Evolutionary conservation across 2,329 filamentous ascomycete genomes (phyloP), one percentile per base, ranked within the genome.

Genomic region (Fusarium clavum): DNA sequence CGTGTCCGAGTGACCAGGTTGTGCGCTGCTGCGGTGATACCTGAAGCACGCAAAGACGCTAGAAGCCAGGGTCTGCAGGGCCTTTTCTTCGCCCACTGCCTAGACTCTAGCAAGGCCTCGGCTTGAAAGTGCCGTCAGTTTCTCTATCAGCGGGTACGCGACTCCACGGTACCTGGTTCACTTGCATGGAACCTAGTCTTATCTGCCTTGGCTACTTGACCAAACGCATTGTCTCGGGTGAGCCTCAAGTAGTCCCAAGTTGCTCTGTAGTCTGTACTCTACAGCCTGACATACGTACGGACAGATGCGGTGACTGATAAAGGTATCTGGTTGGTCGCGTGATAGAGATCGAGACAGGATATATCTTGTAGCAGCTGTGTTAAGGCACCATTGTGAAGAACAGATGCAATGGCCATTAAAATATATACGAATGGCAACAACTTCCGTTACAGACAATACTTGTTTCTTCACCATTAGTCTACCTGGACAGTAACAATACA

Each of bases 81-180:
- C 57, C 44, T 48, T 52, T 40, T 38, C 40, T 57, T 64, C 38
- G 29, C 58, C 48, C 34, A 24, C 32, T n/a, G 22, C 9, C 34
- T 43, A 40, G 24, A 24, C 27, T n/a, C 34, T 38, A 38, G 34
- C 34, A 53, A 18, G 24, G 47, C 45, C 58, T 70, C 67, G 67
- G 67, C 67, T 61, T 71, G 38, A 60, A 71, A 69, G 63, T 70
- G 67, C 67, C 67, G 67, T 40, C 44, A 54, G 38, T 63, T 49
- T 43, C 53, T 45, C 29, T 54, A 54, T 54, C 47, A 32, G 53
- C 45, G 61, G 66, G 52, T 68, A 64, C 58, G 30, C 38, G 55
- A 51, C 52, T 57, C 55, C 45, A 67, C 40, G 24, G 49, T 44
- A 49, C 41, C 32, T n/a, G 40, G 24, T 59, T 46, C 54, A 71